Conservation (phyloP, 2,329 filamentous ascomycete species). For the Aspergillus udagawae region DNA sequence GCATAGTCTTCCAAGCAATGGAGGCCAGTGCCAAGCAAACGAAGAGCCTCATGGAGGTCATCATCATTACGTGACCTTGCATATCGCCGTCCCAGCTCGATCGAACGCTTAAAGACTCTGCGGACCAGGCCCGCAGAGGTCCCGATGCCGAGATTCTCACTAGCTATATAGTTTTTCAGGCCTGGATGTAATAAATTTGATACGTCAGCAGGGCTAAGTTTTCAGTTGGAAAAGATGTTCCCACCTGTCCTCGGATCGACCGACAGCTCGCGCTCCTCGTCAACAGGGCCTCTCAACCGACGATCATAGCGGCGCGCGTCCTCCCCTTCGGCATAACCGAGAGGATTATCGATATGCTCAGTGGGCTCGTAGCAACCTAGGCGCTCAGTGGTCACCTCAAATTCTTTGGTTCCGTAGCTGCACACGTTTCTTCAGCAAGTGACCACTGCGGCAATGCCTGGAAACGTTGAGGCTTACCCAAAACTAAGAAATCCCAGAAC, state of each 20-base stretch:
- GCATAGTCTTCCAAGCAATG: constrained; percentile 92
- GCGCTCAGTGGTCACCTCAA: constrained; percentile 75
- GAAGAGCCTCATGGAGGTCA: constrained; percentile 84
- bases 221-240: neutral
- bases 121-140: constrained; percentile 77
- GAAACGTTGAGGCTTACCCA: constrained; percentile 51
- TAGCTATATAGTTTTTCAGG: constrained; percentile 92
- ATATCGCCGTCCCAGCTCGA: constrained; percentile 77
- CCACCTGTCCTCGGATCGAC: constrained; percentile 67
- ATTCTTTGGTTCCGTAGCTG: constrained; percentile 67
- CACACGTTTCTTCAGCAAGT: constrained; percentile 1
- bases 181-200: constrained; percentile 31
- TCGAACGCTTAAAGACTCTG: constrained; percentile 66
- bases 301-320: constrained; percentile 80
- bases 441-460: neutral
- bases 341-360: constrained; percentile 76
- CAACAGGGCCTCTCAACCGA: constrained; percentile 74
- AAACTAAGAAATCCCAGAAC: constrained; percentile 87
- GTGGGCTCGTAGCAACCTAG: constrained; percentile 78
- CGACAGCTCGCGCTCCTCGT: constrained; percentile 72
- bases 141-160: constrained; percentile 72
- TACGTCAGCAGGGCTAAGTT: neutral
- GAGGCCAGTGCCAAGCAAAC: constrained; percentile 78
- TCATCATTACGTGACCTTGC: constrained; percentile 60
- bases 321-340: constrained; percentile 82